phyloP scores from a whole-genome alignment of 2,329 filamentous ascomycete genomes.

The Grosmannia clavigera region DNA sequence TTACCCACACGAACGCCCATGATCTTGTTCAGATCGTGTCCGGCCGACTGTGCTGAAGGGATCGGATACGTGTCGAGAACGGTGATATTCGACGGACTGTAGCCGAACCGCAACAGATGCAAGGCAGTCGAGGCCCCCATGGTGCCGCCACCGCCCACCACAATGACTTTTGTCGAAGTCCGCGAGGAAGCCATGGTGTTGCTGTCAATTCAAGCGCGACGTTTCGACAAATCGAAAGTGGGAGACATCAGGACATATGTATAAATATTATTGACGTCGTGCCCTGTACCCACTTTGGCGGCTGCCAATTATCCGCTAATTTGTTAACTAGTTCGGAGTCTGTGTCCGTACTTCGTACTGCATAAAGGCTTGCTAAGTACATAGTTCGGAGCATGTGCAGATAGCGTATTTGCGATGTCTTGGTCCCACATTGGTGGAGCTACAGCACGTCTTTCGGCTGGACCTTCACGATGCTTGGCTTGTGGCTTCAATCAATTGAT shows the following conservation, averaged over 20 bases:
- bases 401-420: not conserved
- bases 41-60: constrained; percentile 33
- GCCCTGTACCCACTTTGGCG: too few species aligned
- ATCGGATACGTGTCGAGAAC: constrained; percentile 32
- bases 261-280: too few species aligned
- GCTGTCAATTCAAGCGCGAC: not conserved
- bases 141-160: constrained; percentile 6
- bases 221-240: not conserved
- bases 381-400: not conserved
- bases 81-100: constrained; percentile 29
- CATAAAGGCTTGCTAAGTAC: too few species aligned
- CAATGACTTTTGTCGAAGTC: not conserved
- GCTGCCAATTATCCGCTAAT: too few species aligned
- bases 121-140: constrained; percentile 32
- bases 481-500: not conserved
- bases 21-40: constrained; percentile 35
- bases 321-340: too few species aligned
- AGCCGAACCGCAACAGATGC: constrained; percentile 29
- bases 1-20: constrained; percentile 25
- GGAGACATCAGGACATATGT: not conserved
- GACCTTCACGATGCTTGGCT: not conserved
- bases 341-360: not conserved
- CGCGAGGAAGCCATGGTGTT: not conserved
- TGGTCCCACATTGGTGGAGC: not conserved
- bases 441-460: not conserved